Evolutionary conservation across 164 flowering plant genomes (phyloP), one percentile per base, ranked within the genome.

Genomic region (Akebia trifoliata): DNA sequence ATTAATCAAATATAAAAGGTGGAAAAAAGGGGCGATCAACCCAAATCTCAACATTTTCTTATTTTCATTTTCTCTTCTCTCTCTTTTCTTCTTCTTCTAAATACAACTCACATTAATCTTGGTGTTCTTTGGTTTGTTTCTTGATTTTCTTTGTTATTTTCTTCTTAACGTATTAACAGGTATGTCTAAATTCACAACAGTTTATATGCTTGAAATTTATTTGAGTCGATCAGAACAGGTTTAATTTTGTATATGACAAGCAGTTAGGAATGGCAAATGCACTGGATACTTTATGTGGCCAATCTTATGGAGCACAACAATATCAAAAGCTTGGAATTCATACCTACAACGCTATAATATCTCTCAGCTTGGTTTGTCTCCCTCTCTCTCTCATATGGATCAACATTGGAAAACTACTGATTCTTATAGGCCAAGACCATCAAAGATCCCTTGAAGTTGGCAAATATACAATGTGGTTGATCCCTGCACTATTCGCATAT

Each of bases 261-360:
- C 81, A 80, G 87, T 25, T 61, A 12, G 87, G 87, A 60, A 69
- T 82, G 83, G 70, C 84, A 4, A 60, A 76, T 65, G 85, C 73
- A 29, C 46, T 82, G 63, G 87, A 82, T 57, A 82, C 87, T n/a
- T 57, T 76, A 18, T 76, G 80, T 50, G 87, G 87, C 0, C 87
- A 82, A 71, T 85, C 85, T 39, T 76, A 69, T 72, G 87, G 87
- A 49, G 87, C 83, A 37, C 45, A 69, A 20, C 85, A 82, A 59
- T 82, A 80, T 48, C 56, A 47, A 18, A 68, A 74, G 54, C 58
- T 82, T 2, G 85, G 87, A 46, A 35, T 51, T 20, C 75, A 80
- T 15, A 69, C 65, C 26, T 64, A 73, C 52, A 69, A 78, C 39
- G 78, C 76, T 5, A 66, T 76, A 2, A 31, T 80, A 38, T 72